These are phyloP conservation scores for Gryganskiella cystojenkinii DNA, from an alignment of 192 early-diverging fungal genomes.

Conservation along the genomic window DNA sequence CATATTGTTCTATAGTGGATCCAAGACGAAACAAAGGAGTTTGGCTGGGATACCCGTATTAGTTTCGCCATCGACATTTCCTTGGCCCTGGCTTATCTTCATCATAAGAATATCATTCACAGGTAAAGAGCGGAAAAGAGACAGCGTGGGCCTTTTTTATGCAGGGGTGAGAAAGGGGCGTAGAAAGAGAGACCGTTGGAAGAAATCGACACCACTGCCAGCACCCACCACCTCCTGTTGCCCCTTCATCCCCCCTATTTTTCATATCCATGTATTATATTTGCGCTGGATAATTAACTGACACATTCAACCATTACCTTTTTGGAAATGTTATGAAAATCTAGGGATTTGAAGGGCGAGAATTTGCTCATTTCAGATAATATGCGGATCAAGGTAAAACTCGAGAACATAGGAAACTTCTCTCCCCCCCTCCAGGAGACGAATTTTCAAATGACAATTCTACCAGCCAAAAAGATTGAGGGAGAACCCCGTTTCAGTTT, in stretches of 20 bases:
- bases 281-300: not conserved
- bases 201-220: too few relatives aligned
- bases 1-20: slow-evolving; percentile 39
- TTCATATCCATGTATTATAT: too few relatives aligned
- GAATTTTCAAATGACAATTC: too few relatives aligned
- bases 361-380: slow-evolving; percentile 49
- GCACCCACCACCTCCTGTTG: too few relatives aligned
- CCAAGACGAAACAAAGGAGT: slow-evolving; percentile 48
- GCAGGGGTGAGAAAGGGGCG: not conserved
- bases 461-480: too few relatives aligned
- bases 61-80: slow-evolving; percentile 52
- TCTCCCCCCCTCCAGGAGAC: too few relatives aligned
- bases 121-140: slow-evolving; percentile 9
- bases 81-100: slow-evolving; percentile 43
- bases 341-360: slow-evolving; percentile 47
- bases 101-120: slow-evolving; percentile 52
- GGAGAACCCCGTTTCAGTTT: too few relatives aligned
- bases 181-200: too few relatives aligned
- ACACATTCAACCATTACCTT: not conserved
- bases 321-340: not conserved
- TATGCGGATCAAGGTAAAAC: slow-evolving; percentile 54
- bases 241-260: too few relatives aligned
- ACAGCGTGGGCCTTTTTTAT: too few relatives aligned
- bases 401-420: too few relatives aligned
- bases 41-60: slow-evolving; percentile 52